phyloP scores from a whole-genome alignment of 2,329 filamentous ascomycete genomes.

The Rhinocladiella similis region DNA sequence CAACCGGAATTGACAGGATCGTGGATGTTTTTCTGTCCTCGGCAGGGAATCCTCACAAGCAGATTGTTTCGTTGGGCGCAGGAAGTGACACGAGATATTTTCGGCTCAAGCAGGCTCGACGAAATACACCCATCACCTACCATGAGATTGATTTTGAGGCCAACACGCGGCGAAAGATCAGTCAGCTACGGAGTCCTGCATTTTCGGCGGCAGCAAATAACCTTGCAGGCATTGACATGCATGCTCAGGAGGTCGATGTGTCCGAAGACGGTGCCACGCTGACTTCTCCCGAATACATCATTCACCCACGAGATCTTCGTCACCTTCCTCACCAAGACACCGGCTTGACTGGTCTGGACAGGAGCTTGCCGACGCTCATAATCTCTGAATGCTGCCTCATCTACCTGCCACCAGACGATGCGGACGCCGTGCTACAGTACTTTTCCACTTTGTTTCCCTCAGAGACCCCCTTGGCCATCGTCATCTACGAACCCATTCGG shows the following conservation, averaged over 20 bases:
- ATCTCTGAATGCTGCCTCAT: slow-evolving; percentile 95
- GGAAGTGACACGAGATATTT: slow-evolving; percentile 91
- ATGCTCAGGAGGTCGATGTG: slow-evolving; percentile 34
- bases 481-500: slow-evolving; percentile 87
- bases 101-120: slow-evolving; percentile 52
- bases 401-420: slow-evolving; percentile 70
- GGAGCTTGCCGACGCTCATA: slow-evolving; percentile 72
- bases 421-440: slow-evolving; percentile 63
- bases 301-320: slow-evolving; percentile 71
- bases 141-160: slow-evolving; percentile 89
- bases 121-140: slow-evolving; percentile 62
- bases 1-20: slow-evolving; percentile 76
- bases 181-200: slow-evolving; percentile 23
- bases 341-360: slow-evolving; percentile 45
- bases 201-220: slow-evolving; percentile 33
- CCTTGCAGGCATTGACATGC: slow-evolving; percentile 33
- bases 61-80: slow-evolving; percentile 89
- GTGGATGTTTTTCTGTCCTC: slow-evolving; percentile 63
- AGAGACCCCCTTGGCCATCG: slow-evolving; percentile 56
- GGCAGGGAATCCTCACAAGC: slow-evolving; percentile 44
- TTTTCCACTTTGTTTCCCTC: slow-evolving; percentile 57
- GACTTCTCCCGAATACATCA: slow-evolving; percentile 49
- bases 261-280: slow-evolving; percentile 43
- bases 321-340: slow-evolving; percentile 45
- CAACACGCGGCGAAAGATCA: slow-evolving; percentile 69